A percentile compares a stretch with the other conserved stretches of the same genome.
Evolutionary conservation across 2,329 filamentous ascomycete genomes (phyloP).

Genomic region (Sordariomycetes sp.): DNA sequence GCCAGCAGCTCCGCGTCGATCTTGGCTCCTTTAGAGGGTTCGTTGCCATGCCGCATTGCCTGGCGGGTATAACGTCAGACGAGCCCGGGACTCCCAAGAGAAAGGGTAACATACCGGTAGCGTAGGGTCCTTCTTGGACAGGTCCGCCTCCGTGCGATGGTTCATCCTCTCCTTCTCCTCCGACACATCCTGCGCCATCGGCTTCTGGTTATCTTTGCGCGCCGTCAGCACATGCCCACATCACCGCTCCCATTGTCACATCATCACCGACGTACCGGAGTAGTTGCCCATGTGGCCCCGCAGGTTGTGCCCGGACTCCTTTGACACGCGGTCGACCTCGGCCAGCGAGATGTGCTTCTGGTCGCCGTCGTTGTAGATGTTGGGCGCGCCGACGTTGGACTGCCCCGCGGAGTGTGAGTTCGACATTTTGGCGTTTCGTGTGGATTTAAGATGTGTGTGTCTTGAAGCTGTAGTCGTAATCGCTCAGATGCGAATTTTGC

Average conservation of each 20-base stretch:
- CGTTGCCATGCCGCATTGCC: not conserved
- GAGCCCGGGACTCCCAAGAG: not conserved
- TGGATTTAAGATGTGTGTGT: constrained; percentile 4
- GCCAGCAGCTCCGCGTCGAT: not conserved
- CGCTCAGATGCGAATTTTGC: no score
- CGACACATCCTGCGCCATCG: not conserved
- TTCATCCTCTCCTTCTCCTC: not conserved
- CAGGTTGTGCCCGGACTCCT: not conserved
- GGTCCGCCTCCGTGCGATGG: not conserved
- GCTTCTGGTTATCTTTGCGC: not conserved
- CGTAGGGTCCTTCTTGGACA: not conserved
- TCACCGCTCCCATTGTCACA: not conserved
- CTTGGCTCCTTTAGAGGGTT: not conserved
- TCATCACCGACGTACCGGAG: not conserved
- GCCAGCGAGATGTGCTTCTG: not conserved
- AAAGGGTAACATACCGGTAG: not conserved
- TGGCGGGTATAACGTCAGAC: not conserved
- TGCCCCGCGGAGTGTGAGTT: not conserved
- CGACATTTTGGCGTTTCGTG: not conserved
- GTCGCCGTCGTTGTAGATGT: not conserved
- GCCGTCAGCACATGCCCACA: not conserved
- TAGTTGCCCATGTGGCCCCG: not conserved
- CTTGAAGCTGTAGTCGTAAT: no score
- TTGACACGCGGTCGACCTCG: not conserved
- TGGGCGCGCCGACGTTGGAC: not conserved